Evolutionary conservation across 768 basidiomycete genomes (phyloP).

Genomic region (Termitomyces sp.): DNA sequence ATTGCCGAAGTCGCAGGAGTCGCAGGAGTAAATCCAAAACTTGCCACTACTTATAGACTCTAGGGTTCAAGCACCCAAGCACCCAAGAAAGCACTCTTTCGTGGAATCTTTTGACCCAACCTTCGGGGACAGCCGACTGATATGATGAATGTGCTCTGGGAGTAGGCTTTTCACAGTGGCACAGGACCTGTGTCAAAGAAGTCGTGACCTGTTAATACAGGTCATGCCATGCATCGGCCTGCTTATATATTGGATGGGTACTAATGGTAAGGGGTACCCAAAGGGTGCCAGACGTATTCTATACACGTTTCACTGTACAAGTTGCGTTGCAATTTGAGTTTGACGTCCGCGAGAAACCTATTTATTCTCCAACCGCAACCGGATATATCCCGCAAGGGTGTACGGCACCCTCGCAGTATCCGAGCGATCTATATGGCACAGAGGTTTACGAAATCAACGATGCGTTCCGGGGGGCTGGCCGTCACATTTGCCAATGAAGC

Average conservation of each 20-base stretch:
- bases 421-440: constrained; percentile 4
- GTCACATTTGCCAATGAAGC: constrained; percentile 4
- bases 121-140: too few species aligned
- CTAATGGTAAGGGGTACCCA: too few species aligned
- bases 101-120: too few species aligned
- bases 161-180: too few species aligned
- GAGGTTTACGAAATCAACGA: constrained; percentile 11
- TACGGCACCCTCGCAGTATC: constrained; percentile 7
- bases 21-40: constrained; percentile 10
- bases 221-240: too few species aligned
- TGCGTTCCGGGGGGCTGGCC: constrained; percentile 7
- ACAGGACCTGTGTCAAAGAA: too few species aligned
- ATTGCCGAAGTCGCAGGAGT: constrained; percentile 11
- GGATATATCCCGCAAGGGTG: constrained; percentile 9
- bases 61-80: too few species aligned
- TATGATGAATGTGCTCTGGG: too few species aligned
- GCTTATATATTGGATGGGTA: too few species aligned
- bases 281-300: too few species aligned
- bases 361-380: constrained; percentile 9
- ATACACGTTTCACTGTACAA: constrained; percentile 11
- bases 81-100: too few species aligned
- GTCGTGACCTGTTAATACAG: too few species aligned
- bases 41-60: constrained; percentile 8
- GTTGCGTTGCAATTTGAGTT: constrained; percentile 11
- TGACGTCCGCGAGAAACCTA: constrained; percentile 11